Conservation (phyloP, 2,329 filamentous ascomycete genomes). For the Neocatenulostroma microsporum region DNA sequence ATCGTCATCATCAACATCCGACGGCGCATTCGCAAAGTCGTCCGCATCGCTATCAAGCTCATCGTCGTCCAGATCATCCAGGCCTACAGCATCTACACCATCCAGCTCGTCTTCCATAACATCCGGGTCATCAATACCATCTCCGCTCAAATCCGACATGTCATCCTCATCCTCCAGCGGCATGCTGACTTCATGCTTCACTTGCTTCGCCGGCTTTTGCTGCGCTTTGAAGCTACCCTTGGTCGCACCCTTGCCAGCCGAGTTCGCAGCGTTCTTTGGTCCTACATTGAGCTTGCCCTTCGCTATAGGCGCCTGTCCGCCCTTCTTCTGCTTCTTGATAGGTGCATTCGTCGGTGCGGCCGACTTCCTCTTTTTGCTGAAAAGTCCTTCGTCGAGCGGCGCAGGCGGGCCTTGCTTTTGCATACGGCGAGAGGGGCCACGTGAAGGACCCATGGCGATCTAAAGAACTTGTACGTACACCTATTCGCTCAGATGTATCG, state of each 20-base stretch:
- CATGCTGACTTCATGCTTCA: conserved; percentile 25
- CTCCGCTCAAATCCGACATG: conserved; percentile 17
- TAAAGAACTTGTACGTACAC: no score
- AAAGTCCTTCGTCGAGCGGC: conserved; percentile 66
- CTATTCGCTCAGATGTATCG: no score
- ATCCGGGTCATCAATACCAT: conserved; percentile 31
- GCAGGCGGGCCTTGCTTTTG: conserved; percentile 88
- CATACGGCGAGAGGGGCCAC: conserved; percentile 67
- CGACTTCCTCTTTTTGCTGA: conserved; percentile 80
- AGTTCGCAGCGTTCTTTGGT: conserved; percentile 20
- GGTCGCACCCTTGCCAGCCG: conserved; percentile 21
- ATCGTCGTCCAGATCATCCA: conserved; percentile 25
- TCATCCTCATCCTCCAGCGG: conserved; percentile 29
- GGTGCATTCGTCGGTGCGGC: conserved; percentile 49
- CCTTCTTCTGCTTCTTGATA: conserved; percentile 59
- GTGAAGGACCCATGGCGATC: no score
- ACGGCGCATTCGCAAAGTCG: conserved; percentile 27
- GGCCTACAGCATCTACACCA: conserved; percentile 24
- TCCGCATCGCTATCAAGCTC: conserved; percentile 27
- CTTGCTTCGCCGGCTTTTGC: conserved; percentile 31
- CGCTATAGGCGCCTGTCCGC: conserved; percentile 36
- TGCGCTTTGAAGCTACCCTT: conserved; percentile 27
- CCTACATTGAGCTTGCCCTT: conserved; percentile 29
- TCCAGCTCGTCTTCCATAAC: conserved; percentile 44
- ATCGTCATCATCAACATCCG: conserved; percentile 37